Evolutionary conservation across 805 yeast species (phyloP).

Genomic region (Pichia cabralensis): DNA sequence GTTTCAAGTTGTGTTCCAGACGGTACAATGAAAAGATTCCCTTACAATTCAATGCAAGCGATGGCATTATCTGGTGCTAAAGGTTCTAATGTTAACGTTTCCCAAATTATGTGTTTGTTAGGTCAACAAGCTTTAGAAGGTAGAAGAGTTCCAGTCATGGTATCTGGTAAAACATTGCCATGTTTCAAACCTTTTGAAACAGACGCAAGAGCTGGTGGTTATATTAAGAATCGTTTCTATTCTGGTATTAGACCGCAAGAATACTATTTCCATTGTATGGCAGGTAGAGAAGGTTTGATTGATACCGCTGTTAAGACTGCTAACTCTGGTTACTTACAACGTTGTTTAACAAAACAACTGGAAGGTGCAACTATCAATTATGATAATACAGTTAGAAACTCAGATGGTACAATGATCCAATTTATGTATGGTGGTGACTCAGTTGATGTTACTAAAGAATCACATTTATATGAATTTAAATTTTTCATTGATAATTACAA

Average conservation of each 20-base stretch:
- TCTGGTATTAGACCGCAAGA: conserved; percentile 98
- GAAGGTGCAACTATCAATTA: conserved; percentile 94
- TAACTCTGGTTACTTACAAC: conserved; percentile 94
- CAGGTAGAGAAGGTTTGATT: conserved; percentile 99
- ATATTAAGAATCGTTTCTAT: conserved; percentile 91
- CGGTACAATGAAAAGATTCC: conserved; percentile 93
- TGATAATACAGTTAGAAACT: conserved; percentile 92
- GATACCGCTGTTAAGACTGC: conserved; percentile 99
- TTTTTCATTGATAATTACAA: conserved; percentile 90
- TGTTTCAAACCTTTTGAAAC: conserved; percentile 95
- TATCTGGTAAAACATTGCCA: conserved; percentile 93
- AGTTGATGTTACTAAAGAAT: conserved; percentile 87
- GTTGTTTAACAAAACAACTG: conserved; percentile 95
- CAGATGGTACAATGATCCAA: conserved; percentile 88
- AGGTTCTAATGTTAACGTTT: conserved; percentile 96
- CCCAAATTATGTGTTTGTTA: conserved; percentile 97
- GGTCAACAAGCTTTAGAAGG: conserved; percentile 99
- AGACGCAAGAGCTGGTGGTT: conserved; percentile 97
- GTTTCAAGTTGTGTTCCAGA: conserved; percentile 91
- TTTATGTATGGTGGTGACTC: conserved; percentile 98
- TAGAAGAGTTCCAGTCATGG: conserved; percentile 99
- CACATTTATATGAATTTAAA: conserved; percentile 85
- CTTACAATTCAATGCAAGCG: conserved; percentile 94
- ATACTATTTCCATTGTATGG: conserved; percentile 99
- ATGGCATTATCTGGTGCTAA: conserved; percentile 99